Evolutionary conservation across 768 basidiomycete species (phyloP).

Genomic region (Stropharia rugosoannulata): DNA sequence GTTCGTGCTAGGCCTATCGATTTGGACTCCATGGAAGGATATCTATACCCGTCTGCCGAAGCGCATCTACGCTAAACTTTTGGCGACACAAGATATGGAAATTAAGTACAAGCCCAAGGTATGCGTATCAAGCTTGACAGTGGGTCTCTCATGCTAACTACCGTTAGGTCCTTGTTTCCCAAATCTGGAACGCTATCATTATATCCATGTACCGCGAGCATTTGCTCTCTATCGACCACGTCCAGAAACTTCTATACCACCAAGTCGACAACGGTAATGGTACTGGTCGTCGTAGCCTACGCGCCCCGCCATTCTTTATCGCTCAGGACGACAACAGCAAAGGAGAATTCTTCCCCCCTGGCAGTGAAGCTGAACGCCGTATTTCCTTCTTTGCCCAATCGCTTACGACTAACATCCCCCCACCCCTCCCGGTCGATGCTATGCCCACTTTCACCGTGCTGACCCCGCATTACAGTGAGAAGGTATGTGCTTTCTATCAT

Average conservation of each 20-base stretch:
- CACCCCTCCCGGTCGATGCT: conserved; percentile 94
- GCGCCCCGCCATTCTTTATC: conserved; percentile 98
- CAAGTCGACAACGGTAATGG: conserved; percentile 82
- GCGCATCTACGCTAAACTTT: conserved; percentile 92
- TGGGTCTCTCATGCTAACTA: conserved; percentile 3
- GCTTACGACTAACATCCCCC: conserved; percentile 91
- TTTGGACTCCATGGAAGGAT: conserved; percentile 99
- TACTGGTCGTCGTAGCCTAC: conserved; percentile 79
- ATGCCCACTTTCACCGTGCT: conserved; percentile 99
- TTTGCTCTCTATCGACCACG: conserved; percentile 96
- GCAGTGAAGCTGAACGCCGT: conserved; percentile 94
- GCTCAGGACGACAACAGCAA: conserved; percentile 86
- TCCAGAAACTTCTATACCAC: conserved; percentile 96
- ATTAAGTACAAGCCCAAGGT: conserved; percentile 99
- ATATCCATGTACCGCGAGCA: conserved; percentile 99
- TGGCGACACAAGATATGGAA: conserved; percentile 95
- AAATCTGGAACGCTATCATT: conserved; percentile 99
- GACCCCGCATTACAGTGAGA: conserved; percentile 98
- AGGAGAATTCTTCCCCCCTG: conserved; percentile 89
- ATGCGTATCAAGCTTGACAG: conserved; percentile 15
- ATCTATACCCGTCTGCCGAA: conserved; percentile 96
- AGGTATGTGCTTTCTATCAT: conserved; percentile 45
- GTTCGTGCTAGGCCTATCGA: conserved; percentile 89
- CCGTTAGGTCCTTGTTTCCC: conserved; percentile 87
- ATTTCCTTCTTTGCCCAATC: conserved; percentile 99